Conservation (phyloP, 169 alveolate species). For the Eimeria zaria region DNA sequence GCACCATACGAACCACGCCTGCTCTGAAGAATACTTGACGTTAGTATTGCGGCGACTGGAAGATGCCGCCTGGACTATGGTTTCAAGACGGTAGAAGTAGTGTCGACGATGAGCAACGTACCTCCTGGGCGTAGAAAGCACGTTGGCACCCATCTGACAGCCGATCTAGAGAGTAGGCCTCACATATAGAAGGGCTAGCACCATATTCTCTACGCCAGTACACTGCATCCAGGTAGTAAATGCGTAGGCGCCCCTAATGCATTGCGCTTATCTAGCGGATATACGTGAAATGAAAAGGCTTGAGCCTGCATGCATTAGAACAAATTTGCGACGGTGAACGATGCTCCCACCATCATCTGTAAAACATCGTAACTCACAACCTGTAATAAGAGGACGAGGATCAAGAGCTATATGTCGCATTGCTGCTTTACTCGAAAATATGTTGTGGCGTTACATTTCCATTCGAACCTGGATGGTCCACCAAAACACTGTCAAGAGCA, state of each 20-base stretch:
- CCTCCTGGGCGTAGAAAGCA: background rate
- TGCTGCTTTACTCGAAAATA: background rate
- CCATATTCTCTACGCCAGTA: background rate
- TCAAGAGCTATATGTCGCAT: background rate
- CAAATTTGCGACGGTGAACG: background rate
- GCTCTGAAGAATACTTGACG: background rate
- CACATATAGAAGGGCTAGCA: background rate
- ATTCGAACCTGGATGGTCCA: background rate
- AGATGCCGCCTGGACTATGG: background rate
- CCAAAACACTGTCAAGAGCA: background rate
- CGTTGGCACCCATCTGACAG: background rate
- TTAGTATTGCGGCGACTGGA: background rate
- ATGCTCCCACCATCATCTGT: background rate
- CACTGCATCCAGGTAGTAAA: background rate
- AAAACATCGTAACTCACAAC: background rate
- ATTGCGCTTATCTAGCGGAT: background rate
- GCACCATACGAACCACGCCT: background rate
- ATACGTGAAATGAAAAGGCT: background rate
- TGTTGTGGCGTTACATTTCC: background rate
- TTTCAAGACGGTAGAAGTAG: background rate
- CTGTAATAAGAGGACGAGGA: background rate
- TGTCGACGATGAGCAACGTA: background rate
- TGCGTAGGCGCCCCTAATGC: background rate
- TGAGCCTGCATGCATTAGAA: background rate
- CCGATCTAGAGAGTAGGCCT: background rate